phyloP scores from a whole-genome alignment of 345 rosid species.

The Salix exigua region DNA sequence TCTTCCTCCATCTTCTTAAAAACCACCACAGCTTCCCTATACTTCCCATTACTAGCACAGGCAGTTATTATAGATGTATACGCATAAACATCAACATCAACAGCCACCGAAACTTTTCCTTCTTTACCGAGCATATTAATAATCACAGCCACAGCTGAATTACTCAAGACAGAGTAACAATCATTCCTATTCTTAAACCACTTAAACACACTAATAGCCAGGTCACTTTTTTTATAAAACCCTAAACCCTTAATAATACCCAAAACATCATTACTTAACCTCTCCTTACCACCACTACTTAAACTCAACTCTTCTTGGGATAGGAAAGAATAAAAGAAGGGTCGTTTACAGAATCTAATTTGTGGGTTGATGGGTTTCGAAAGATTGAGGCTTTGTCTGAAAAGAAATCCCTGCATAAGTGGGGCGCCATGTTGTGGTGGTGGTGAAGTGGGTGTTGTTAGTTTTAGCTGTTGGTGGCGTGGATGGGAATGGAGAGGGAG shows the following conservation, averaged over 20 bases:
- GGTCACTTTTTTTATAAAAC: conserved; percentile 55
- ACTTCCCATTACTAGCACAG: conserved; percentile 66
- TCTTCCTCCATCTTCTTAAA: conserved; percentile 83
- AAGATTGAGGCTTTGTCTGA: conserved; percentile 19
- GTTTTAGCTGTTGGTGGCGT: conserved; percentile 10
- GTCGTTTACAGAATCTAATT: neutral
- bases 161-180: conserved; percentile 34
- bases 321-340: neutral
- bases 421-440: conserved; percentile 36
- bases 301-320: conserved; percentile 31
- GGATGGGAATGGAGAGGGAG: conserved; percentile 32
- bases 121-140: conserved; percentile 65
- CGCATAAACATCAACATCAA: conserved; percentile 73
- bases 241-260: conserved; percentile 78
- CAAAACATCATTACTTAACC: conserved; percentile 44
- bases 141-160: conserved; percentile 59
- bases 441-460: conserved; percentile 16
- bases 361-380: conserved; percentile 1
- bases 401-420: conserved; percentile 41
- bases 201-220: conserved; percentile 65
- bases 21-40: conserved; percentile 69
- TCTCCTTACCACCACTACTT: conserved; percentile 8
- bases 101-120: conserved; percentile 55
- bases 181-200: conserved; percentile 65
- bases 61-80: conserved; percentile 77